These are phyloP conservation scores for Jatropha podagrica DNA, from an alignment of 441 rosid genomes.

Conservation along the genomic window DNA sequence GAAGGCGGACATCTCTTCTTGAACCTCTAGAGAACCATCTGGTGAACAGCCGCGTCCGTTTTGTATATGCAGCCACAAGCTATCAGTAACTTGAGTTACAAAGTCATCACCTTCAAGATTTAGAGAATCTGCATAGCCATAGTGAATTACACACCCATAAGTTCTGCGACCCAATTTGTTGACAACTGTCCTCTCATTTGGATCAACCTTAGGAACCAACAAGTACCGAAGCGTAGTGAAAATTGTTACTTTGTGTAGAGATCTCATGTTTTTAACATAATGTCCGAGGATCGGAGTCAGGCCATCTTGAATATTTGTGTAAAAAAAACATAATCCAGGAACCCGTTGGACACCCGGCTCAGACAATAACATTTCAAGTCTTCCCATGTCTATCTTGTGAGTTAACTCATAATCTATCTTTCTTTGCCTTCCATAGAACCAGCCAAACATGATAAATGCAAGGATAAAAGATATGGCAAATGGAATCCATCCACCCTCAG, in stretches of 20 bases:
- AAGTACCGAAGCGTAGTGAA: slow-evolving; percentile 52
- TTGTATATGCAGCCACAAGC: slow-evolving; percentile 35
- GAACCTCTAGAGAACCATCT: slow-evolving; percentile 22
- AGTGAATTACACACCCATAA: slow-evolving; percentile 54
- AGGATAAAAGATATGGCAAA: slow-evolving; percentile 64
- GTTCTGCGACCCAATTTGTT: slow-evolving; percentile 37
- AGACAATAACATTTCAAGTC: slow-evolving; percentile 40
- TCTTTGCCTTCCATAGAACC: slow-evolving; percentile 71
- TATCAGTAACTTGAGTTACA: slow-evolving; percentile 44
- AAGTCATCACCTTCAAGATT: slow-evolving; percentile 55
- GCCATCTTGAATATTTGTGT: slow-evolving; percentile 64
- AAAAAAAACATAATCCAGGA: slow-evolving; percentile 66
- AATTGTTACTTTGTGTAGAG: slow-evolving; percentile 58
- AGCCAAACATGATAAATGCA: slow-evolving; percentile 63
- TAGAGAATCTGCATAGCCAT: slow-evolving; percentile 58
- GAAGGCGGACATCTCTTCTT: slow-evolving; percentile 38
- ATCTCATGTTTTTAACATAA: slow-evolving; percentile 57
- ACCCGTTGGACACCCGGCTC: slow-evolving; percentile 57
- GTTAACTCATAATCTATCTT: slow-evolving; percentile 59
- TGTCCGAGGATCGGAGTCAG: slow-evolving; percentile 63
- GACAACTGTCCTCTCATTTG: slow-evolving; percentile 44
- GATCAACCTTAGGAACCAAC: slow-evolving; percentile 57
- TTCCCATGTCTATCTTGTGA: slow-evolving; percentile 45
- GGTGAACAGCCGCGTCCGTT: slow-evolving; percentile 14
- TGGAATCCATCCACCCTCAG: slow-evolving; percentile 71